Percentiles rank a stretch among this genome's conserved stretches.
Evolutionary conservation across 371 early-diverging fungal species (phyloP).

Genomic region (Thermomucor indicae-seudaticae): DNA sequence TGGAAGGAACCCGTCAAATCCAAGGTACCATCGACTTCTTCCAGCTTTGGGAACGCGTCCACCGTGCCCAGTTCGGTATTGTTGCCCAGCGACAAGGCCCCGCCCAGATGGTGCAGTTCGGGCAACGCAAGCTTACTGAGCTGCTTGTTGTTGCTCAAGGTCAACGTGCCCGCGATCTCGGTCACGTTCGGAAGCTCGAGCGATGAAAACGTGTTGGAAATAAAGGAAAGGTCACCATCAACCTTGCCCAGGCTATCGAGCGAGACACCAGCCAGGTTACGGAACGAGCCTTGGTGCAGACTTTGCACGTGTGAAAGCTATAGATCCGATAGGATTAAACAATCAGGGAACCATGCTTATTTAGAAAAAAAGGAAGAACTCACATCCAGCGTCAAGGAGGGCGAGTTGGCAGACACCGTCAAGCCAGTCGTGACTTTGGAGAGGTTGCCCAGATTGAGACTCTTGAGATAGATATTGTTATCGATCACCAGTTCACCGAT

Average conservation of each 20-base stretch:
- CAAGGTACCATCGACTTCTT: conserved; percentile 49
- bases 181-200: conserved; percentile 33
- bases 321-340: conserved; percentile 23
- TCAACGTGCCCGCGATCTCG: conserved; percentile 43
- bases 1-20: conserved; percentile 49
- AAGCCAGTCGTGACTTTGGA: conserved; percentile 22
- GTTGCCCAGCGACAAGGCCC: conserved; percentile 47
- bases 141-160: conserved; percentile 39
- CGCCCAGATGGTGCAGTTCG: conserved; percentile 42
- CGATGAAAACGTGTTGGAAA: conserved; percentile 34
- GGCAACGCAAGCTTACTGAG: conserved; percentile 40
- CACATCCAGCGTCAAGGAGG: conserved; percentile 28
- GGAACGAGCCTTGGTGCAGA: conserved; percentile 29
- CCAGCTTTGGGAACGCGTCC: conserved; percentile 41
- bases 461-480: conserved; percentile 46
- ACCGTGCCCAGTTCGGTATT: conserved; percentile 35
- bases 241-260: conserved; percentile 25
- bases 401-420: conserved; percentile 43
- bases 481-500: conserved; percentile 33
- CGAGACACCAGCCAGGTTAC: conserved; percentile 30
- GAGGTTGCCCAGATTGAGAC: conserved; percentile 28
- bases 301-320: conserved; percentile 26
- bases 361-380: conserved; percentile 1
- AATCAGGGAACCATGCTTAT: no score
- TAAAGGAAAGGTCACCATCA: conserved; percentile 44